Conservation (phyloP, 129 eudicot species). For the Helichrysum umbraculigerum region DNA sequence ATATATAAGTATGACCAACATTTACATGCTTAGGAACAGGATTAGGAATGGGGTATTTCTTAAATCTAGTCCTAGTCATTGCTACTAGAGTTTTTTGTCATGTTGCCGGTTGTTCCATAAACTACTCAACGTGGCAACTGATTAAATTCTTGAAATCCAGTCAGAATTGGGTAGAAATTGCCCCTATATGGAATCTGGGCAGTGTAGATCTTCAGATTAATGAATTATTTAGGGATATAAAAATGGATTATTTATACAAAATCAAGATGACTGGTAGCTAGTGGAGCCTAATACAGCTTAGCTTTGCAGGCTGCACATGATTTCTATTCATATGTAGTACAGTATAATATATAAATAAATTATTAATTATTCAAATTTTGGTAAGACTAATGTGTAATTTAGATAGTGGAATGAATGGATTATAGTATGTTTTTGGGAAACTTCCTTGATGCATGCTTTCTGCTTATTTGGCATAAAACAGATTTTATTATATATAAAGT, state of each 20-base stretch:
- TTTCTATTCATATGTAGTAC: constrained; percentile 5
- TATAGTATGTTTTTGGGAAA: constrained; percentile 29
- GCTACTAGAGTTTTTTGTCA: constrained; percentile 31
- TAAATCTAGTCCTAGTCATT: constrained; percentile 34
- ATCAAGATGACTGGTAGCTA: constrained; percentile 26
- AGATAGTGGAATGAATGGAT: constrained; percentile 1
- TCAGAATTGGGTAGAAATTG: constrained; percentile 22
- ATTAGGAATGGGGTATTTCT: constrained; percentile 25
- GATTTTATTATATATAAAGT: not conserved
- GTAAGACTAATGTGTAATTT: constrained; percentile 18
- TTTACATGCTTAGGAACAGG: constrained; percentile 30
- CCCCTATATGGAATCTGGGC: constrained; percentile 23
- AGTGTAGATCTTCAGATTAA: constrained; percentile 30
- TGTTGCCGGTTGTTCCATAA: constrained; percentile 41
- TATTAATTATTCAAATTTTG: not conserved
- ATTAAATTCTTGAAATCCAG: constrained; percentile 32
- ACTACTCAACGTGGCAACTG: constrained; percentile 32
- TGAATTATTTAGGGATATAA: constrained; percentile 11
- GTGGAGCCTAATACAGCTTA: constrained; percentile 38
- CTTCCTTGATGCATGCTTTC: constrained; percentile 30
- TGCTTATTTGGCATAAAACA: constrained; percentile 10
- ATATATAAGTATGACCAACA: constrained; percentile 27
- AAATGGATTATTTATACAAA: not conserved
- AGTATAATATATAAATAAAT: not conserved
- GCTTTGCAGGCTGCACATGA: constrained; percentile 39